phyloP scores from a whole-genome alignment of 2,329 filamentous ascomycete genomes.

The Microcera coccophila region DNA sequence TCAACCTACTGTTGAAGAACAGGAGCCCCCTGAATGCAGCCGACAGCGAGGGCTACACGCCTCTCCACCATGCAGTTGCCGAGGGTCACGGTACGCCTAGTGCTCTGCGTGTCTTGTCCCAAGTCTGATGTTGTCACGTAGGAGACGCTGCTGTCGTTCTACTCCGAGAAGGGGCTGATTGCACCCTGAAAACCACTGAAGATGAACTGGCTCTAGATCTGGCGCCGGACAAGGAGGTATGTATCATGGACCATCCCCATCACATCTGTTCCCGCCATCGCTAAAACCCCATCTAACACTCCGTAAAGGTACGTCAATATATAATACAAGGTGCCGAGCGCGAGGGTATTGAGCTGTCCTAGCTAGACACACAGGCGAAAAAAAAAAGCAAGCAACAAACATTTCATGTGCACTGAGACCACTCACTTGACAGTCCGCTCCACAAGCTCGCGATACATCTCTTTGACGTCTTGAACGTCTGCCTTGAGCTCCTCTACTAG shows the following conservation, averaged over 20 bases:
- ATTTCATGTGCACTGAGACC: constrained; percentile 6
- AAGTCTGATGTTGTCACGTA: constrained; percentile 21
- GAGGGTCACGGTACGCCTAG: constrained; percentile 65
- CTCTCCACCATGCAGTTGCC: constrained; percentile 81
- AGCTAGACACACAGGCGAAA: constrained; percentile 21
- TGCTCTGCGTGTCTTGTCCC: background rate
- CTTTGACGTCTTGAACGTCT: constrained; percentile 90
- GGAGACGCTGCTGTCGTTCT: constrained; percentile 79
- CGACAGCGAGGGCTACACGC: constrained; percentile 78
- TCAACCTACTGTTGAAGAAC: constrained; percentile 72
- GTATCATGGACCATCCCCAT: constrained; percentile 23
- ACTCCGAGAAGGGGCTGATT: constrained; percentile 79
- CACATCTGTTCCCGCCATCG: background rate
- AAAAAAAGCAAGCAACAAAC: constrained; percentile 12
- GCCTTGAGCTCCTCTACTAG: constrained; percentile 83
- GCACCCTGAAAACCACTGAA: constrained; percentile 68
- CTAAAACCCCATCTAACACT: constrained; percentile 20
- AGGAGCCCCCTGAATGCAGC: constrained; percentile 78
- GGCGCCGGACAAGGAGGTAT: constrained; percentile 79
- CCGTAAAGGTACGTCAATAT: constrained; percentile 64
- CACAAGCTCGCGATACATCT: constrained; percentile 90
- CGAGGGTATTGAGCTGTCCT: constrained; percentile 68
- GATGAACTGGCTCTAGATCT: constrained; percentile 73
- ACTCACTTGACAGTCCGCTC: constrained; percentile 71
- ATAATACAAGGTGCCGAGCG: constrained; percentile 74